These are phyloP conservation scores for carrot (Daucus carota) DNA, from an alignment of 129 eudicot species.

Conservation along the genomic window DH1_v3.0 NC_030389.2:45704501-45705000, in stretches of 20 bases:
- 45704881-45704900: conserved; percentile 77
- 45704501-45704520: conserved; percentile 87
- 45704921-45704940: conserved; percentile 85
- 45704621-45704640: conserved; percentile 76
- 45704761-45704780: conserved; percentile 64
- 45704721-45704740: conserved; percentile 88
- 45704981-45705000: conserved; percentile 90
- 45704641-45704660: conserved; percentile 91
- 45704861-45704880: conserved; percentile 94
- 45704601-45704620: conserved; percentile 57
- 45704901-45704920: conserved; percentile 61
- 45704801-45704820: conserved; percentile 99
- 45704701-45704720: conserved; percentile 93
- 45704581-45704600: conserved; percentile 73
- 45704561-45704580: conserved; percentile 84
- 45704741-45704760: conserved; percentile 73
- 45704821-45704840: conserved; percentile 79
- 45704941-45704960: conserved; percentile 64
- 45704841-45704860: conserved; percentile 69
- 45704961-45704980: conserved; percentile 94
- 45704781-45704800: conserved; percentile 72
- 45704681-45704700: conserved; percentile 90
- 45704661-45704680: conserved; percentile 66
- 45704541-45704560: conserved; percentile 82
- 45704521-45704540: conserved; percentile 85